Percentiles rank a stretch among this genome's conserved stretches.
phyloP scores from a whole-genome alignment of 2,329 filamentous ascomycete species.

The Leptographium wingfieldii region DNA sequence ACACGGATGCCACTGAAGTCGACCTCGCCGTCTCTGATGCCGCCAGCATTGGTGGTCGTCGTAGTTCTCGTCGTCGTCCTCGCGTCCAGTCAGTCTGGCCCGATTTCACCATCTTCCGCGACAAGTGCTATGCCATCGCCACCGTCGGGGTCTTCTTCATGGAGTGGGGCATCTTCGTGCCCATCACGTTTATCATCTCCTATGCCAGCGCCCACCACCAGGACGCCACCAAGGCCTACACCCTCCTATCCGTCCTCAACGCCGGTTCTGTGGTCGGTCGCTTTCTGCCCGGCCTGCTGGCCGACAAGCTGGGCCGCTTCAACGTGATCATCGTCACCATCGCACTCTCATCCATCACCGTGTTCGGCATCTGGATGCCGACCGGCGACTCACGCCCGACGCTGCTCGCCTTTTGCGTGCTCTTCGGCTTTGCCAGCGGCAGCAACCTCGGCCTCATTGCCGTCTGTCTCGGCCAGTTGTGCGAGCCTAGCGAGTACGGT shows the following conservation, averaged over 20 bases:
- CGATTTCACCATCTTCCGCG: conserved; percentile 48
- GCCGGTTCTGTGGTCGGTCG: conserved; percentile 66
- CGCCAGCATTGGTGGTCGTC: background rate
- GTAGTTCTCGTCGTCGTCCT: background rate
- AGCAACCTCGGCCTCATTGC: conserved; percentile 68
- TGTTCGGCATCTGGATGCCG: conserved; percentile 62
- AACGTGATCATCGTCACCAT: conserved; percentile 66
- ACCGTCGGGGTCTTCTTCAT: conserved; percentile 55
- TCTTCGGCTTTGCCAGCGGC: conserved; percentile 72
- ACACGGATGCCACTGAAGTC: background rate
- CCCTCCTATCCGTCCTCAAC: conserved; percentile 71
- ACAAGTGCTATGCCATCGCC: conserved; percentile 46
- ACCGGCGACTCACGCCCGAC: conserved; percentile 38
- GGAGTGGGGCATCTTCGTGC: conserved; percentile 60
- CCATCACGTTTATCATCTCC: conserved; percentile 63
- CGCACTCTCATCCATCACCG: conserved; percentile 35
- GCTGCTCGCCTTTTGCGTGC: conserved; percentile 52
- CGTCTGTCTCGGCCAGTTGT: conserved; percentile 73
- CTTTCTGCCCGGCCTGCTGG: conserved; percentile 60
- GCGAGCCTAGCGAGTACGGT: conserved; percentile 53
- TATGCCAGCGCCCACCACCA: conserved; percentile 55
- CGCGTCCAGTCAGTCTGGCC: conserved; percentile 30
- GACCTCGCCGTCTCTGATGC: background rate
- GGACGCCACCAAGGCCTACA: conserved; percentile 49
- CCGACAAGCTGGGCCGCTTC: conserved; percentile 67